Evolutionary conservation across 345 rosid species (phyloP).

Genomic region (Murraya koenigii): DNA sequence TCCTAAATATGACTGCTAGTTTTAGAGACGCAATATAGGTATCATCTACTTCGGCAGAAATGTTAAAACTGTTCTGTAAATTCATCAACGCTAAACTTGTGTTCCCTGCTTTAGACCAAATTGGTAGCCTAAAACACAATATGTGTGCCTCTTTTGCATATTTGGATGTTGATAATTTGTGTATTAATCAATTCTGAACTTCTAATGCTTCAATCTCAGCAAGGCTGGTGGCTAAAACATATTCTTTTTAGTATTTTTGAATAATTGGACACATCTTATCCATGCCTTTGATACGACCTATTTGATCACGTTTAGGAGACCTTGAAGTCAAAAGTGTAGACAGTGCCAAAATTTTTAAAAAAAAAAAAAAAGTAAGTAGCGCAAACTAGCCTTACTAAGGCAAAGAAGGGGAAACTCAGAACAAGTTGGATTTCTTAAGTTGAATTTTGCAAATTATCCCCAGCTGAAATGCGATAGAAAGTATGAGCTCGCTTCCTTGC

Average conservation of each 20-base stretch:
- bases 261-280: not conserved
- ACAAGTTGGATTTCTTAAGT: not conserved
- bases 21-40: not conserved
- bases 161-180: not conserved
- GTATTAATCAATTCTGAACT: not conserved
- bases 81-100: not conserved
- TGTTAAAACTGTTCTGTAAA: not conserved
- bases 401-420: not conserved
- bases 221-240: not conserved
- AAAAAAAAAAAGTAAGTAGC: too few species aligned
- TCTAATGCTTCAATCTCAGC: not conserved
- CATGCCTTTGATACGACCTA: not conserved
- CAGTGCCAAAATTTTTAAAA: not conserved
- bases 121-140: not conserved
- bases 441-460: not conserved
- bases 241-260: not conserved
- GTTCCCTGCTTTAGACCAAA: not conserved
- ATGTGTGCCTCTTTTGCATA: not conserved
- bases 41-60: not conserved
- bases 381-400: not conserved
- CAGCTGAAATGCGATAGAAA: not conserved
- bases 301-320: not conserved
- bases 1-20: not conserved
- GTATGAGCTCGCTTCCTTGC: not conserved
- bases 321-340: not conserved